Evolutionary conservation across 257 asterid genomes (phyloP).

Genomic region (Solanum peruvianum): DNA sequence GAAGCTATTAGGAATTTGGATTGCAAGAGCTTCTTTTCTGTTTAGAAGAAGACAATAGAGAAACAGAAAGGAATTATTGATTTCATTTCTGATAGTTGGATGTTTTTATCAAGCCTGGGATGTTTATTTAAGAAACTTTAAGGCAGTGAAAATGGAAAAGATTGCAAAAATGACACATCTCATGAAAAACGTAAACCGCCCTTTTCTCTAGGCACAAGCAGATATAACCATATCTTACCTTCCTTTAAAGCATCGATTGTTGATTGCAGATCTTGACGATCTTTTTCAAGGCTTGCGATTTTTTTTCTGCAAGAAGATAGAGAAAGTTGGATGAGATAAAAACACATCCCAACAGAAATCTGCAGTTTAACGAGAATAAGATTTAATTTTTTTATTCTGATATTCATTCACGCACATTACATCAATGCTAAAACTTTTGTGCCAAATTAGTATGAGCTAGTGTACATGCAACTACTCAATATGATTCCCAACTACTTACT

Average conservation of each 20-base stretch:
- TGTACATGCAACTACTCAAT: neutral
- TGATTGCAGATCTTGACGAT: conserved; percentile 79
- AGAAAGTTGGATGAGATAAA: neutral
- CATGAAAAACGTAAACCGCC: neutral
- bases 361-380: neutral
- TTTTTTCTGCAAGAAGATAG: conserved; percentile 42
- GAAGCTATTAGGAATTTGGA: conserved; percentile 72
- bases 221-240: conserved; percentile 28
- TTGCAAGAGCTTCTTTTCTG: conserved; percentile 88
- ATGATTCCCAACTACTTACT: neutral
- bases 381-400: neutral
- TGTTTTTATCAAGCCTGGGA: neutral
- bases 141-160: neutral
- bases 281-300: conserved; percentile 79
- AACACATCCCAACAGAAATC: neutral
- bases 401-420: neutral
- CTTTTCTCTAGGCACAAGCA: neutral
- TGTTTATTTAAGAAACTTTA: neutral
- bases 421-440: neutral
- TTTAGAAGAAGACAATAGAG: conserved; percentile 10
- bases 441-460: neutral
- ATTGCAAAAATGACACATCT: neutral
- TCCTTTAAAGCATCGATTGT: conserved; percentile 87
- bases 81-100: neutral
- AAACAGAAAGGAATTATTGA: neutral